Evolutionary conservation across 768 basidiomycete genomes (phyloP), one percentile per base, ranked within the genome.

Genomic region (Boletus sp.): DNA sequence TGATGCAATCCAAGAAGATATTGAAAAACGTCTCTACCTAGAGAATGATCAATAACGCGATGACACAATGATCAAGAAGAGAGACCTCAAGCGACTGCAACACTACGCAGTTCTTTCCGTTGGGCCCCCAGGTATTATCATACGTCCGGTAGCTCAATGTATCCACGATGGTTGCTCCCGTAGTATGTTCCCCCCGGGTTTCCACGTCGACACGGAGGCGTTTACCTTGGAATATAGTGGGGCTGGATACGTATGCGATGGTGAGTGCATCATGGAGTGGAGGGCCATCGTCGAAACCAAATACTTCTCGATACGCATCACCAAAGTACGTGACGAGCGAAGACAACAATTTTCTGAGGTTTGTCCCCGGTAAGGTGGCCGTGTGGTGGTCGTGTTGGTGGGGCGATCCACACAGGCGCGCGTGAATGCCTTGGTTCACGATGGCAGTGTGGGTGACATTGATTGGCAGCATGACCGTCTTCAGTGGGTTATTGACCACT

Each of bases 381-480:
- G 47, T 40, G 19, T 53, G 47, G 9, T 43, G 27, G 10, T 63
- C 62, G 5, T 72, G 74, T 5, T 66, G 57, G 8, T 75, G 58
- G 7, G 77, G 72, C 9, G 78, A 74, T 25, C 23, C 46, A 30
- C 90, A 77, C 3, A 94, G 74, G 21, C 73, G 71, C 0, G 71
- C 54, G 59, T 85, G 86, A 32, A 85, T 71, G 10, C 69, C 62
- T 21, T 71, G 65, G 3, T 83, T 87, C 41, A 90, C 85, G 57
- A 95, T 88, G 4, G 88, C 90, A 1, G 82, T 87, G 67, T 95
- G 93, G 3, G 93, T 90, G 17, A 93, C 87, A 63, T 96, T 94
- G 60, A 96, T 80, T 0, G 90, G 90, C 27, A 93, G 82, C 91
- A 92, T 92, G 15, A 75, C 72, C 29, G 74, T 82, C 73, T 82